Conservation (phyloP, 306 rosid species). For the Medicago lupulina region DNA sequence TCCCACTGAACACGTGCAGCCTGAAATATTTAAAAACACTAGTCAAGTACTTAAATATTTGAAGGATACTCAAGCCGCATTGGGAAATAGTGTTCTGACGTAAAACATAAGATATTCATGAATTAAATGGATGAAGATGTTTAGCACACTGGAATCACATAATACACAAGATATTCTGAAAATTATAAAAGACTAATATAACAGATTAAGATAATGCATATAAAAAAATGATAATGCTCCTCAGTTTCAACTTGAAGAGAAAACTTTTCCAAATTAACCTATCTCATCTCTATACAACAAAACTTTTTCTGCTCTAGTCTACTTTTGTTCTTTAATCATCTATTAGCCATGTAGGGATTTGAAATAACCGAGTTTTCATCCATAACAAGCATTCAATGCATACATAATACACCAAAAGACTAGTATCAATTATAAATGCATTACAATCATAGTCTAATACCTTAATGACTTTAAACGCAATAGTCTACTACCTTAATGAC, state of each 20-base stretch:
- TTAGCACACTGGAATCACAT: too few species aligned
- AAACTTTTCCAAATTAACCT: not conserved
- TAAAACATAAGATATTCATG: not conserved
- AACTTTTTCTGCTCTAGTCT: not conserved
- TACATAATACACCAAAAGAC: slow-evolving; percentile 2
- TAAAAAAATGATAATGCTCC: not conserved
- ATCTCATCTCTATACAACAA: not conserved
- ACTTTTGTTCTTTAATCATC: not conserved
- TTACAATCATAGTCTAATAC: slow-evolving; percentile 28
- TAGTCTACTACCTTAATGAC: slow-evolving; percentile 33
- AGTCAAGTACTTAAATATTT: slow-evolving; percentile 13
- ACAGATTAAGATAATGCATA: not conserved
- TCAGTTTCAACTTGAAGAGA: not conserved
- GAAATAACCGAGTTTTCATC: not conserved
- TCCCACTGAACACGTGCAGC: slow-evolving; percentile 85
- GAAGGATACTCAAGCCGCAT: slow-evolving; percentile 4
- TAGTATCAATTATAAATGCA: slow-evolving; percentile 11
- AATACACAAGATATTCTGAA: not conserved
- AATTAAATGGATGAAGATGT: too few species aligned
- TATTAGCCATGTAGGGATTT: not conserved
- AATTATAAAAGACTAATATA: not conserved
- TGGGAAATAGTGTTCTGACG: slow-evolving; percentile 9
- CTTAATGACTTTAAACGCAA: slow-evolving; percentile 7
- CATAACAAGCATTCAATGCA: not conserved
- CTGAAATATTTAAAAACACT: slow-evolving; percentile 50